Percentiles rank a stretch among this genome's conserved stretches.
These are phyloP conservation scores for Myriosclerotinia duriaeana DNA, from an alignment of 2,329 filamentous ascomycete genomes.

Conservation along the genomic window DNA sequence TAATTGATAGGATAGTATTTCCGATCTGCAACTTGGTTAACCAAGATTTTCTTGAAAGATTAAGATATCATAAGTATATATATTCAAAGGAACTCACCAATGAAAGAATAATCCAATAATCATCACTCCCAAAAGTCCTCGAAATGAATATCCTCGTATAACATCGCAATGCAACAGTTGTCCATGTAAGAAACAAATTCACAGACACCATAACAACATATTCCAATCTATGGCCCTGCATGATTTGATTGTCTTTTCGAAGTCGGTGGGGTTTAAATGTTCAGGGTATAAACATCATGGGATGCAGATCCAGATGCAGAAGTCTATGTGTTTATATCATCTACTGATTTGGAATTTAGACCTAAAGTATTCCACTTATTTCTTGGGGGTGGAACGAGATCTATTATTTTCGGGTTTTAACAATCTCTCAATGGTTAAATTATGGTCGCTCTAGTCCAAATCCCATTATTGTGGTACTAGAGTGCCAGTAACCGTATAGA, in stretches of 20 bases:
- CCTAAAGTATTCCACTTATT: background rate
- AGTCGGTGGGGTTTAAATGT: background rate
- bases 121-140: constrained; percentile 16
- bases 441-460: background rate
- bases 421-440: background rate
- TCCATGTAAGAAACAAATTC: constrained; percentile 3
- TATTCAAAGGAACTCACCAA: constrained; percentile 4
- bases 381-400: background rate
- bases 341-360: background rate
- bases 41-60: background rate
- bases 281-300: background rate
- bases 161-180: constrained; percentile 12
- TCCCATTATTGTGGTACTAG: background rate
- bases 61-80: background rate
- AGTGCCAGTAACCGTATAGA: background rate
- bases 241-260: background rate
- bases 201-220: background rate
- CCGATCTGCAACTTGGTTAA: background rate
- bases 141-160: background rate
- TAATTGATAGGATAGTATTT: background rate
- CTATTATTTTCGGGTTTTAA: background rate
- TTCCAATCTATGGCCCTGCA: background rate
- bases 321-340: background rate
- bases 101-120: constrained; percentile 7
- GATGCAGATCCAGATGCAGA: background rate